Base-by-base conservation (phyloP, 2,329 filamentous ascomycete genomes). In the Alternaria viburni region DNA sequence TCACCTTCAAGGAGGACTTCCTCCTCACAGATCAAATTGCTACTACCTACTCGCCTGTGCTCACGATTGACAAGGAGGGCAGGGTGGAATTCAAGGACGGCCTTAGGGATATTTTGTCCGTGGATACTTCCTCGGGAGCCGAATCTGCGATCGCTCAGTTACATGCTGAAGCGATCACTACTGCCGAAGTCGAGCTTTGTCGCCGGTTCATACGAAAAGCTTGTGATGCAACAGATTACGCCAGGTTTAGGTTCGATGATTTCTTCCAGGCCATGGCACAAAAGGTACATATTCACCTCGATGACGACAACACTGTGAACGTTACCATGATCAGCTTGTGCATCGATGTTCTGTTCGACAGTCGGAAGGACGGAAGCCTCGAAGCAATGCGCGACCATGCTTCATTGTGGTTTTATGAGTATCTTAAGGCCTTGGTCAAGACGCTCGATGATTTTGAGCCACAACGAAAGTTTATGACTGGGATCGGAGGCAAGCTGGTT, bases 241-340 rank as follows among this genome's bases (percentile, higher is more conserved):
- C 17, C 19, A 65, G 62, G 7, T 67, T 67, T 15, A 50, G 52
- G 9, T 67, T 69, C 6, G 65, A 67, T 8, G 28, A 59, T 6
- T 67, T 64, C 41, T 69, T 69, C 30, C 12, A 64, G 5, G 43
- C 55, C 13, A 50, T 69, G 57, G 57, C n/a, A 32, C 59, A 63
- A 19, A 65, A 64, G 49, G 19, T 51, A 5, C 59, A 62, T 0
- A 17, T 68, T 13, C 59, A 58, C 12, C 47, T 69, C 32, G 54
- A 49, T 3, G 17, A 26, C 28, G 43, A 25, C 0, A 26, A 57
- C 7, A 5, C 13, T 10, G 21, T 57, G 13, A 36, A 25, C n/a
- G 32, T 56, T 4, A 47, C 41, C 15, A 56, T 56, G 1, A 44
- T 56, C 6, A 5, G 2, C 12, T 4, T 32, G 25, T 56, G 54